These are phyloP conservation scores for Tilletia setariae DNA, from an alignment of 1,284 basidiomycete genomes.

Conservation along the genomic window DNA sequence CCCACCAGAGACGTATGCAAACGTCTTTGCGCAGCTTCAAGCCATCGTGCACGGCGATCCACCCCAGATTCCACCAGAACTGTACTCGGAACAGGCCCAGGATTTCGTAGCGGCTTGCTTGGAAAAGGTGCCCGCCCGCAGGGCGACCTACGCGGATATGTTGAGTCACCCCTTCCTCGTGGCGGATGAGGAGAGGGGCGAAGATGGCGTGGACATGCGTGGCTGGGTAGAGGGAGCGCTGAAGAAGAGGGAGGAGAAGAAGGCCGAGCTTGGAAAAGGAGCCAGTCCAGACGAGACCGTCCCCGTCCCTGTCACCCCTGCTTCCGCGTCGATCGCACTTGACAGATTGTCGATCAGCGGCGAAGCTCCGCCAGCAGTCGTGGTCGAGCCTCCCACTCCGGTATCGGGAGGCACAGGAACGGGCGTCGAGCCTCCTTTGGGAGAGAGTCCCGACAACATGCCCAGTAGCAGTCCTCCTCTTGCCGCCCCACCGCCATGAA, in stretches of 20 bases:
- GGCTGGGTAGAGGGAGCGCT: constrained; percentile 45
- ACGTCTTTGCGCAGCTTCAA: constrained; percentile 91
- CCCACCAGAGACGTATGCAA: constrained; percentile 95
- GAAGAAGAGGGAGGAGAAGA: constrained; percentile 16
- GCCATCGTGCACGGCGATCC: constrained; percentile 94
- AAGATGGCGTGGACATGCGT: constrained; percentile 53
- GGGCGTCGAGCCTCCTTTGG: not conserved
- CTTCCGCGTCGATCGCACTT: not conserved
- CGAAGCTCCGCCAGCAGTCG: not conserved
- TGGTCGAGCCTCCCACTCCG: constrained; percentile 4
- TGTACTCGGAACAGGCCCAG: constrained; percentile 51
- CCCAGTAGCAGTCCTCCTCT: too few relatives aligned
- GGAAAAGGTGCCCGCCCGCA: constrained; percentile 60
- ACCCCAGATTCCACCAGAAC: constrained; percentile 68
- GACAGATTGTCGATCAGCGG: not conserved
- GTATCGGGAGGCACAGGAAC: not conserved
- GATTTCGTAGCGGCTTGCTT: constrained; percentile 51
- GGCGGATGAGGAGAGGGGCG: constrained; percentile 48
- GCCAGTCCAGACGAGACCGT: not conserved
- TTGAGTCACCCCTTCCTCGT: constrained; percentile 73
- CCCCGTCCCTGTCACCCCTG: not conserved
- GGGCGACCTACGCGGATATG: constrained; percentile 81
- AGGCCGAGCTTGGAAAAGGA: not conserved
- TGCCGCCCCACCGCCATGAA: too few relatives aligned
- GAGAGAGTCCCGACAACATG: too few relatives aligned